These are phyloP conservation scores for Geotrichum europaeum DNA, from an alignment of 1,139 yeast species.

Conservation along the genomic window DNA sequence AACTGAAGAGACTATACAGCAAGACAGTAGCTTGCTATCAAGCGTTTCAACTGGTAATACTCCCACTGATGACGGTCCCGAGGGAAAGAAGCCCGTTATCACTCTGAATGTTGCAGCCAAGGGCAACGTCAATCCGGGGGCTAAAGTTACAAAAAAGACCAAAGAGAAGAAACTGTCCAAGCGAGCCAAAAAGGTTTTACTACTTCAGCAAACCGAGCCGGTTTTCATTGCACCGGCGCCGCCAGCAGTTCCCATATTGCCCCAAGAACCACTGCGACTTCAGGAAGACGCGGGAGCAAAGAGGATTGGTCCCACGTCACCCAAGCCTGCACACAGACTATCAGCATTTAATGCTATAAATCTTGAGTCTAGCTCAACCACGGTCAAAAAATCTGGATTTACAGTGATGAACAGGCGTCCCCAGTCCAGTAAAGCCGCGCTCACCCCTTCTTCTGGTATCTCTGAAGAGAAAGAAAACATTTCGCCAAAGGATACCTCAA, in stretches of 20 bases:
- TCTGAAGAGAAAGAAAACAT: conserved; percentile 9
- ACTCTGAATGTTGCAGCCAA: neutral
- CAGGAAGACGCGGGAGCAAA: neutral
- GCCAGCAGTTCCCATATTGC: neutral
- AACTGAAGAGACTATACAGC: neutral
- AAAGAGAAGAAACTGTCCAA: neutral
- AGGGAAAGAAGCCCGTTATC: neutral
- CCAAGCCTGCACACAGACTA: neutral
- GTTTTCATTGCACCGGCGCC: conserved; percentile 13
- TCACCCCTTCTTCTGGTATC: neutral
- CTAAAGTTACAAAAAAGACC: conserved; percentile 5
- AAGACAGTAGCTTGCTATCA: neutral
- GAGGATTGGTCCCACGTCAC: neutral
- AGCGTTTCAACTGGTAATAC: conserved; percentile 1
- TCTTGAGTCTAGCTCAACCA: neutral
- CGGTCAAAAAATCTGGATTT: neutral
- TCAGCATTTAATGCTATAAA: conserved; percentile 5
- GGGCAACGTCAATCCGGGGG: neutral
- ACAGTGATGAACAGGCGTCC: neutral
- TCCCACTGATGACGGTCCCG: neutral
- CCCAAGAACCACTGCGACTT: neutral
- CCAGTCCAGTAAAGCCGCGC: neutral
- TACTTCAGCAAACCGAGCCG: neutral
- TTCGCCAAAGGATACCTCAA: conserved; percentile 1
- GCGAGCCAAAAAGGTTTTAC: neutral